These are phyloP conservation scores for Crithidia mellificae DNA, from an alignment of 208 protist genomes.

Conservation along the genomic window DNA sequence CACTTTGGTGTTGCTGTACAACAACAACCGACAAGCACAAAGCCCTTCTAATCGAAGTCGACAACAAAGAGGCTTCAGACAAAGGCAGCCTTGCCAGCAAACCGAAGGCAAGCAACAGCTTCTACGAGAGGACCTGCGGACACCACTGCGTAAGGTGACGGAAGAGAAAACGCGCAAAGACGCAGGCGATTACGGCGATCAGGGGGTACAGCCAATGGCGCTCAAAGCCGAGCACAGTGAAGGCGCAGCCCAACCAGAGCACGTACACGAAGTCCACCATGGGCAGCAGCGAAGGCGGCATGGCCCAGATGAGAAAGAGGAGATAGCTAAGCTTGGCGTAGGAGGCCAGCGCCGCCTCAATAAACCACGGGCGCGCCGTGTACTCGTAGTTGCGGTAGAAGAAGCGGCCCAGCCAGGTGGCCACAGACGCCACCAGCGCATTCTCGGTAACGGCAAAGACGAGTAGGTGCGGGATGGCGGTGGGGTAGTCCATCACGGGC, in stretches of 20 bases:
- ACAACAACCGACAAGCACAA: too few species aligned
- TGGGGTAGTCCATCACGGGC: constrained; percentile 49
- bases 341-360: constrained; percentile 54
- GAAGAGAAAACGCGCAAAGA: constrained; percentile 48
- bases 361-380: constrained; percentile 50
- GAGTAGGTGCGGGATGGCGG: constrained; percentile 55
- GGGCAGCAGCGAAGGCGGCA: constrained; percentile 58
- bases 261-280: constrained; percentile 74
- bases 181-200: constrained; percentile 31
- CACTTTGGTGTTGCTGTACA: too few species aligned
- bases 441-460: constrained; percentile 65
- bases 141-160: constrained; percentile 71
- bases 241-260: constrained; percentile 67
- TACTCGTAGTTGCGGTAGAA: constrained; percentile 43
- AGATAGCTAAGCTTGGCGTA: constrained; percentile 63
- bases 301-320: constrained; percentile 81
- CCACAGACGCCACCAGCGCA: constrained; percentile 48
- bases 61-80: too few species aligned
- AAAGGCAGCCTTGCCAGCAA: background rate
- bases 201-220: constrained; percentile 39
- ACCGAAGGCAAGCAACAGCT: background rate
- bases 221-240: constrained; percentile 37
- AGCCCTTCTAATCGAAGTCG: too few species aligned
- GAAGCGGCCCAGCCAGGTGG: constrained; percentile 54
- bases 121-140: constrained; percentile 29